These are phyloP conservation scores for Trametes maxima DNA, from an alignment of 768 basidiomycete genomes.

Conservation along the genomic window DNA sequence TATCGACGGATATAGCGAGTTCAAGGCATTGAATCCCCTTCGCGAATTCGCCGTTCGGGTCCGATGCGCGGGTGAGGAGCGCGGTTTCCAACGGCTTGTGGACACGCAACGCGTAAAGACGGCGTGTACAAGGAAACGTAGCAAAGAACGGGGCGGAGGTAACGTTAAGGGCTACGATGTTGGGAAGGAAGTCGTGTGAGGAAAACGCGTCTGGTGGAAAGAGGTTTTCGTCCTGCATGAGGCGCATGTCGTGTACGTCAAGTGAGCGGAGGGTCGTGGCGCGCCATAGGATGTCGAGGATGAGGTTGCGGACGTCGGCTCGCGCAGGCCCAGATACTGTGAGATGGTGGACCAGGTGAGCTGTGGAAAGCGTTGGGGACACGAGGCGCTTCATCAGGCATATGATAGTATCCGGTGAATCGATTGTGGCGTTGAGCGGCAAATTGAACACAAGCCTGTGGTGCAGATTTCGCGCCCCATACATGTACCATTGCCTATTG, in stretches of 20 bases:
- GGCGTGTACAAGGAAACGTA: not conserved
- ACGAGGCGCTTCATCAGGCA: conserved; percentile 17
- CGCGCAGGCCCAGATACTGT: conserved; percentile 12
- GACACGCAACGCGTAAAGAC: conserved; percentile 3
- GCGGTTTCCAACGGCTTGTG: conserved; percentile 9
- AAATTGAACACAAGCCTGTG: conserved; percentile 15
- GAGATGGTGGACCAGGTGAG: conserved; percentile 23
- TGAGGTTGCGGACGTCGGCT: conserved; percentile 7
- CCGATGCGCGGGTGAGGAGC: not conserved
- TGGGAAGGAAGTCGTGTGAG: conserved; percentile 22
- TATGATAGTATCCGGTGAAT: conserved; percentile 9
- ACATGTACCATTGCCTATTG: conserved; percentile 16
- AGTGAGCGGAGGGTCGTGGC: conserved; percentile 21
- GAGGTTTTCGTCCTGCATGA: not conserved
- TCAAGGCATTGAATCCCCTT: not conserved
- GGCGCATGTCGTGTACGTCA: conserved; percentile 11
- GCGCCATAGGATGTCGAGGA: conserved; percentile 13
- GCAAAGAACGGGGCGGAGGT: conserved; percentile 5
- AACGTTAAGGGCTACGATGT: conserved; percentile 28
- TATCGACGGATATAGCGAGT: conserved; percentile 9
- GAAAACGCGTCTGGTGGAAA: conserved; percentile 7
- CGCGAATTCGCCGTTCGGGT: not conserved
- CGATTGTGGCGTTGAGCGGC: conserved; percentile 1
- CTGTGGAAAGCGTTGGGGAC: conserved; percentile 17
- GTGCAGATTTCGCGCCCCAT: conserved; percentile 25